Conservation (phyloP, 2,329 filamentous ascomycete species). For the Sclerotinia trifoliorum region DNA sequence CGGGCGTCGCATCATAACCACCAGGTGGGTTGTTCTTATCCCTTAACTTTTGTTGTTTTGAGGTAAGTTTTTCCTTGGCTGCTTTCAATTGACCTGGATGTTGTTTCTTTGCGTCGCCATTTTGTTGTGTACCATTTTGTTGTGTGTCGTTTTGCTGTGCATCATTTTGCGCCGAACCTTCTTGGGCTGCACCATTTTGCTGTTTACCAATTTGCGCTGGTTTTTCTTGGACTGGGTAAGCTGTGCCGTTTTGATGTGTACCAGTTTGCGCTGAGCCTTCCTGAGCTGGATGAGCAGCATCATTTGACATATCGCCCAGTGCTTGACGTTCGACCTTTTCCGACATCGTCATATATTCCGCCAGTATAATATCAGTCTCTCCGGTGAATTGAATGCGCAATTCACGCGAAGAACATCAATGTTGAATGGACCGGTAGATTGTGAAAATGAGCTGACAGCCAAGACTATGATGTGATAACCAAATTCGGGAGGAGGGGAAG, state of each 20-base stretch:
- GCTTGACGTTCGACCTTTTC: conserved; percentile 15
- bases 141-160: not conserved
- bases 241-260: no score
- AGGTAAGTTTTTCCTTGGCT: conserved; percentile 37
- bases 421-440: not conserved
- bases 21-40: conserved; percentile 48
- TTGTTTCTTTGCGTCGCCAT: conserved; percentile 17
- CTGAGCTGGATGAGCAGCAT: not conserved
- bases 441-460: conserved; percentile 1
- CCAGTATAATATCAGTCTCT: not conserved
- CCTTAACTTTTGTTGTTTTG: conserved; percentile 38
- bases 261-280: no score
- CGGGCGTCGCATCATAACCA: conserved; percentile 75
- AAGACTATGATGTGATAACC: not conserved
- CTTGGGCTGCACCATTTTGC: not conserved
- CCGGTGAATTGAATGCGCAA: not conserved
- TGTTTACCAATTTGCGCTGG: no score
- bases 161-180: not conserved
- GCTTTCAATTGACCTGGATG: conserved; percentile 11
- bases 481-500: not conserved
- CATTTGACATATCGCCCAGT: conserved; percentile 8
- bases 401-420: not conserved
- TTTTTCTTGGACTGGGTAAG: not conserved
- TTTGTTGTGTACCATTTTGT: not conserved
- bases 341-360: conserved; percentile 7